Evolutionary conservation across 2,329 filamentous ascomycete species (phyloP), one percentile per base, ranked within the genome.

Genomic region (Hyphodiscus sp.): DNA sequence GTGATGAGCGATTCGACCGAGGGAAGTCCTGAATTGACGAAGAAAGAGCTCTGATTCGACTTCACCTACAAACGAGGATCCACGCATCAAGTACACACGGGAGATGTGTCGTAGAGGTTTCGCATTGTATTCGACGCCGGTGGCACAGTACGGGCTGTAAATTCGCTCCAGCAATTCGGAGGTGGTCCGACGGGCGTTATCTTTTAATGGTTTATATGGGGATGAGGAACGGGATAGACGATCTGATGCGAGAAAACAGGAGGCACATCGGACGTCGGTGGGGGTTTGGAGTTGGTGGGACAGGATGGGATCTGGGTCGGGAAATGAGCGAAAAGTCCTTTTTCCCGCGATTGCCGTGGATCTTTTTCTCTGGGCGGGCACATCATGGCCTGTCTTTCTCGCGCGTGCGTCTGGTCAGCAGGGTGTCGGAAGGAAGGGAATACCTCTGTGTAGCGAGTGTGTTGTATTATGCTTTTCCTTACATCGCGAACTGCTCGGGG

Each of bases 1-100:
- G 53, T 63, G 2, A 57, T 67, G 57, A 66, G 64, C 47, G 66
- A 68, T 57, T 62, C 62, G 33, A 38, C 33, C 11, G 45, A 46
- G 7, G 45, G 23, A 13, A 23, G 45, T n/a, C 20, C 20, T 15
- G 45, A 46, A 20, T 4, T 23, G 20, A 46, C 29, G 16, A 26
- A 46, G 45, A 46, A 23, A 20, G 23, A 38, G 33, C 33, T 38
- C 4, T 38, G 44, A 33, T 47, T 45, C 16, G 48, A 44, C 20
- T 49, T 51, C 18, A 47, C 16, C 4, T 38, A 10, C 11, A 10
- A 38, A n/a, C 11, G 44, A 47, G 47, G 33, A 10, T 38, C 33
- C 19, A 49, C 29, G 23, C 47, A 49, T 49, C 15, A 15, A 29
- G 18, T 47, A 49, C 38, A 38, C 11, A 38, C 2, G 33, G 11